Base-by-base conservation (phyloP, 495 filamentous ascomycete species). In the Xylaria venustula region DNA sequence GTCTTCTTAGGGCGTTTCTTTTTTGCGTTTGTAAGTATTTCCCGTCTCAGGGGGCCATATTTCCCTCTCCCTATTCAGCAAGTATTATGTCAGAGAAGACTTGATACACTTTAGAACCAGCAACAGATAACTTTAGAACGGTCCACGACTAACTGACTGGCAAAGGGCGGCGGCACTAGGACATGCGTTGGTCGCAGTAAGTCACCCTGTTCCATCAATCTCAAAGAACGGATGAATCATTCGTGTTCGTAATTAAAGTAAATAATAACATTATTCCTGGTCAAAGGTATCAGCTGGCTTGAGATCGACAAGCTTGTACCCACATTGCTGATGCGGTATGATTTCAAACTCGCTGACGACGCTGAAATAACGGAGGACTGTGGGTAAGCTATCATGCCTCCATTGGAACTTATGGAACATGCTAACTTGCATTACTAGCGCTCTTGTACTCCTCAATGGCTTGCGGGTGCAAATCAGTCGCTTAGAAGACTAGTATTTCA, bases 321-420 rank as follows among this genome's bases (percentile, higher is more conserved):
- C 7, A 54, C 52, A 9, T 23, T 54, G n/a, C 34, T 54, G 4
- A 54, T 54, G 52, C 52, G 52, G 3, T 54, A 54, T 30, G 52
- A 54, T 23, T 54, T 54, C 36, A 54, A 17, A 12, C 37, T 54
- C 1, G 37, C 52, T 12, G 25, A 54, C 17, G 52, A 54, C n/a
- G 52, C 37, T n/a, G 23, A 14, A 12, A 54, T 54, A 41, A 42
- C 52, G 22, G 52, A 54, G 52, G 14, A 41, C 7, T 54, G 52
- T 4, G 37, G 52, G 52, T 54, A 28, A 44, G 37, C 28, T 42
- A 30, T 20, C 15, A 7, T 54, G 7, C 2, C 3, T n/a, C 26
- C 9, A n/a, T 15, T 41, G 15, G 19, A 11, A n/a, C n/a, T 2
- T 53, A 11, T 2, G 9, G 5, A 30, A 19, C 4, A 44, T 14